Evolutionary conservation across 208 protist species (phyloP), one percentile per base, ranked within the genome.

Genomic region (Acanthamoeba castellanii): DNA sequence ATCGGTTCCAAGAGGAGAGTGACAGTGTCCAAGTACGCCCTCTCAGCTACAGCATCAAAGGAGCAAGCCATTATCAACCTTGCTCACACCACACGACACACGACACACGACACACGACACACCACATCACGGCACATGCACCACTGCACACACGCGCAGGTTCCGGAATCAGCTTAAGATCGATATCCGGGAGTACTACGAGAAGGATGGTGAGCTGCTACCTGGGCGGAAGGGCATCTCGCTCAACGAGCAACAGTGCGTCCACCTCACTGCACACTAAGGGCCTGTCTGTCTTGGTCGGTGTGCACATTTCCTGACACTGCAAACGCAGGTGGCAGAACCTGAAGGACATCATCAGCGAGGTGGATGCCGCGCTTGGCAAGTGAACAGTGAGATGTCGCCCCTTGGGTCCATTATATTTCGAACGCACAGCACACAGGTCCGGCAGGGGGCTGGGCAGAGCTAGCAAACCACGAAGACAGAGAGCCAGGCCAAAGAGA

Each of bases 181-280:
- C 22, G 68, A 76, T 20, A 76, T 76, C 14, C 25, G 68, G 25
- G 68, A 76, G 68, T 76, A 34, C n/a, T 76, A 76, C 68, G 68
- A 76, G n/a, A 76, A 76, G 27, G 68, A 76, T 42, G 68, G 68
- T 16, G 68, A 76, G 68, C 68, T 16, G 68, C 68, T 76, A 7
- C 68, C 68, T 14, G 68, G 68, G 27, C 68, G 68, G 16, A 76
- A 76, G 68, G 68, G 68, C 68, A 76, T 76, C 68, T 22, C 68
- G 25, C 68, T 76, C 68, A 76, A 22, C 30, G 13, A 16, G 25
- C 68, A 76, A 76, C 68, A 76, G 68, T 76, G n/a, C 68, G 13
- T 13, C 27, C 27, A 18, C 1, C 68, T 27, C 2, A 9, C 6
- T 3, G 25, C 27, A 42, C 22, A 16, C 22, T 61, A 61, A 9